Base-by-base conservation (phyloP, 306 rosid genomes). In the Parietaria judaica region DNA sequence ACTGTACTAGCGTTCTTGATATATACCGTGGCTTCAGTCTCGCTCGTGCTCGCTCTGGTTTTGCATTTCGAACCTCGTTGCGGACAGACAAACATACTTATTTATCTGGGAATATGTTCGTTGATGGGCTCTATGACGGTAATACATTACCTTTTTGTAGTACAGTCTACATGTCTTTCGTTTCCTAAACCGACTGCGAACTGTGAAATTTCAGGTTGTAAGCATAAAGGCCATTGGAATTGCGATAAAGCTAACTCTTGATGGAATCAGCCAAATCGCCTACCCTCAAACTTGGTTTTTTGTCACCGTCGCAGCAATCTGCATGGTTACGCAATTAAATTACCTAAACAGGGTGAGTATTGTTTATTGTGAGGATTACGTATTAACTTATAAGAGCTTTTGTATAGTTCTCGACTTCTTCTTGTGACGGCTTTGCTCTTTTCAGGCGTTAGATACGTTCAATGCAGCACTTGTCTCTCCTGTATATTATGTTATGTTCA, bases 221-320 rank as follows among this genome's bases (percentile, higher is more conserved):
- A 91, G 98, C 86, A 80, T 88, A 68, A 91, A 88, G 70, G 98
- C 98, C 67, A 80, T 91, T 76, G 96, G 98, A 71, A 91, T 91
- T 73, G 96, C 96, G 34, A 77, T 91, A 61, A 88, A 84, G 87
- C 90, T 92, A 52, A 85, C 98, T 15, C 66, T 91, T 51, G 96
- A 88, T 66, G 98, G 98, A 43, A 76, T 79, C 47, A 88, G 81
- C 74, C 96, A 92, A 66, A 51, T 82, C 61, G 89, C 88, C 37
- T 88, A 88, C 70, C 98, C 96, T 17, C 98, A 92, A 77, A 86
- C 95, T 60, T 92, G 96, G 98, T 83, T 92, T 72, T 92, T 92
- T 51, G 35, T 88, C 60, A 69, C 88, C 12, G 94, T 88, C 51
- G 90, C 96, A 6, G 67, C 70, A 52, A 86, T 92, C 65, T 88